These are phyloP conservation scores for Psilocybe cubensis DNA, from an alignment of 768 basidiomycete species.

Conservation along the genomic window DNA sequence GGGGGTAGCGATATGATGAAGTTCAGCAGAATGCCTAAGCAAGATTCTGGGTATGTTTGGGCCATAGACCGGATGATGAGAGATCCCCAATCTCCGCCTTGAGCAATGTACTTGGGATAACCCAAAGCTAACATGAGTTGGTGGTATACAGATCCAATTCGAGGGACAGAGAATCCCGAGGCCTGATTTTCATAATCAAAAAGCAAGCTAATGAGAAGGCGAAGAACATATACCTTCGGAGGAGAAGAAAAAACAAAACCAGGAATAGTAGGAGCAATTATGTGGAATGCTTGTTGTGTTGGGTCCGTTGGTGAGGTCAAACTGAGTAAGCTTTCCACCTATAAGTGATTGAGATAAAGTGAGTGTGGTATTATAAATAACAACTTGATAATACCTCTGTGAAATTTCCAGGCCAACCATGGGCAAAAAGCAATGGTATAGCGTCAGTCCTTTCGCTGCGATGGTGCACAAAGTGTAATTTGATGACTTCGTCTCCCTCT, in stretches of 20 bases:
- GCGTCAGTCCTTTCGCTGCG: conserved; percentile 41
- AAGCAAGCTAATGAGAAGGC: background rate
- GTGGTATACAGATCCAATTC: conserved; percentile 33
- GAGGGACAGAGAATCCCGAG: conserved; percentile 26
- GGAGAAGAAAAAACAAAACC: conserved; percentile 37
- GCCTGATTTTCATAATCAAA: conserved; percentile 13
- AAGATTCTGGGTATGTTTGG: conserved; percentile 25
- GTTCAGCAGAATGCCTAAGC: conserved; percentile 32
- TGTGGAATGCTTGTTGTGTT: conserved; percentile 34
- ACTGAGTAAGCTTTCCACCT: conserved; percentile 32
- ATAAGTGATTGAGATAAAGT: background rate
- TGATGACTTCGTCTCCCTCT: conserved; percentile 46
- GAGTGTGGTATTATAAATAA: background rate
- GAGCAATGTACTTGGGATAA: conserved; percentile 31
- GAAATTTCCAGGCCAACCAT: conserved; percentile 53
- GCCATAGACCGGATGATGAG: conserved; percentile 31
- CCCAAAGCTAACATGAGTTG: conserved; percentile 35
- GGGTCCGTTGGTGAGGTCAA: conserved; percentile 31
- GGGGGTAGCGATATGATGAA: conserved; percentile 28
- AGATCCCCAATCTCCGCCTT: conserved; percentile 39
- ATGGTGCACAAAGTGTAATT: conserved; percentile 58
- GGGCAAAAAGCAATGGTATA: conserved; percentile 56
- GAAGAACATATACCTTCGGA: conserved; percentile 24
- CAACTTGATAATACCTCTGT: conserved; percentile 31
- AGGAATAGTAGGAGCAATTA: conserved; percentile 35